Conservation (phyloP, 768 basidiomycete species). For the Hebeloma cylindrosporum region DNA sequence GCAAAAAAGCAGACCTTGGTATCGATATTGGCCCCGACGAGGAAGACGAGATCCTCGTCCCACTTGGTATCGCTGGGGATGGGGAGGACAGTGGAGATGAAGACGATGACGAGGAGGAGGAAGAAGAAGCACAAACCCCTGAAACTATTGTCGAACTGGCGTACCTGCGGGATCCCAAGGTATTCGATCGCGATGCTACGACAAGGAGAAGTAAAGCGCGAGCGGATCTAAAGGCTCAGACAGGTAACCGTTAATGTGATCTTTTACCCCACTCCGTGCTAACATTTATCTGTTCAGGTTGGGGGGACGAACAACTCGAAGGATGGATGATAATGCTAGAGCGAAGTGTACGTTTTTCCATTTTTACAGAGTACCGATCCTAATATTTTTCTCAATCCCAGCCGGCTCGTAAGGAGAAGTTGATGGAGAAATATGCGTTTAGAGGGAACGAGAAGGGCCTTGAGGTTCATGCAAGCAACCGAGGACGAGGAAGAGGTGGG, state of each 20-base stretch:
- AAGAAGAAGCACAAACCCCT: constrained; percentile 30
- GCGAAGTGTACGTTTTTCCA: constrained; percentile 60
- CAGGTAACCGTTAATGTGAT: constrained; percentile 41
- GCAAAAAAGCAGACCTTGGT: constrained; percentile 28
- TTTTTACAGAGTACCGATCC: background rate
- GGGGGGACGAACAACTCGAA: constrained; percentile 85
- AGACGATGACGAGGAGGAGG: constrained; percentile 35
- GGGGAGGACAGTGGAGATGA: constrained; percentile 49
- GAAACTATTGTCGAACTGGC: constrained; percentile 75
- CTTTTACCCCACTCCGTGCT: background rate
- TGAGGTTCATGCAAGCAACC: constrained; percentile 22
- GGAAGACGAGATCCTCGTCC: constrained; percentile 19
- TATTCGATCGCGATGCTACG: constrained; percentile 75
- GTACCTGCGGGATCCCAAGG: constrained; percentile 69
- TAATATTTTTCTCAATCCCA: constrained; percentile 3
- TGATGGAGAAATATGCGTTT: constrained; percentile 77
- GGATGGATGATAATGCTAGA: constrained; percentile 93
- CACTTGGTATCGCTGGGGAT: constrained; percentile 55
- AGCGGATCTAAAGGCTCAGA: constrained; percentile 63
- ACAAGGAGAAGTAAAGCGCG: constrained; percentile 73
- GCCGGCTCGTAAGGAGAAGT: constrained; percentile 58
- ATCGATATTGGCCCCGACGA: constrained; percentile 54
- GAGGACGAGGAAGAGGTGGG: constrained; percentile 14
- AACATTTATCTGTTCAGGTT: constrained; percentile 41
- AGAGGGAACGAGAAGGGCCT: constrained; percentile 51